phyloP scores from a whole-genome alignment of 2,329 filamentous ascomycete genomes.

The Trichoderma simmonsii region DNA sequence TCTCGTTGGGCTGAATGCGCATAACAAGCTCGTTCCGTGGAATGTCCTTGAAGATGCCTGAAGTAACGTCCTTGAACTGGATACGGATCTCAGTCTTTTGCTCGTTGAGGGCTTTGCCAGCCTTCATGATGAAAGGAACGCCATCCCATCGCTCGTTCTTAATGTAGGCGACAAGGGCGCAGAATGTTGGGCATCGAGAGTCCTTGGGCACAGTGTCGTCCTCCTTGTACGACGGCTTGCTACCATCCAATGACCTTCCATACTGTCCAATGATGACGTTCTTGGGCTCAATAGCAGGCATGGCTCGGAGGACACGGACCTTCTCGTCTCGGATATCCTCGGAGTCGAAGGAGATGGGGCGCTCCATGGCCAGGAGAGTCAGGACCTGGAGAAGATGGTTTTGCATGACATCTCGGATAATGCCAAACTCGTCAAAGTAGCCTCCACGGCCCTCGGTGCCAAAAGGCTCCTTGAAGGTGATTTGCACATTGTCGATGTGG shows the following conservation, averaged over 20 bases:
- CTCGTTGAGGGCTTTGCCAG: constrained; percentile 97
- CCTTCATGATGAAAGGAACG: constrained; percentile 99
- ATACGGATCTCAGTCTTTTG: constrained; percentile 99
- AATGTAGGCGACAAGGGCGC: constrained; percentile 94
- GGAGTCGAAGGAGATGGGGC: constrained; percentile 94
- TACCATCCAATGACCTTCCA: constrained; percentile 90
- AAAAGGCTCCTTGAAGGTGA: constrained; percentile 99
- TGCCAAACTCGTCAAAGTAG: constrained; percentile 99
- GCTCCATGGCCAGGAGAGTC: constrained; percentile 95
- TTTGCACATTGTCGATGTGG: constrained; percentile 99
- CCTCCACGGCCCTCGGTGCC: constrained; percentile 96
- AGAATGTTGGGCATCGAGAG: constrained; percentile 96
- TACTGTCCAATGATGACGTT: constrained; percentile 99
- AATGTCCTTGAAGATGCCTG: constrained; percentile 99
- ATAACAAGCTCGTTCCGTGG: constrained; percentile 98
- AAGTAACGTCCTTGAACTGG: constrained; percentile 99
- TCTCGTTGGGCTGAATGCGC: constrained; percentile 98
- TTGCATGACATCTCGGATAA: constrained; percentile 99
- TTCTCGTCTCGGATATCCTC: constrained; percentile 99
- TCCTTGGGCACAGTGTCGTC: constrained; percentile 98
- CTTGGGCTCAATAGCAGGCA: constrained; percentile 95
- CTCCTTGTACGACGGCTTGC: constrained; percentile 97
- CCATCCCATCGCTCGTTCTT: constrained; percentile 99
- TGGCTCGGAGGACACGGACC: constrained; percentile 89
- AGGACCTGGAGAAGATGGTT: constrained; percentile 97